Conservation (phyloP, 1,139 yeast genomes). For the Waltiozyma sp. region DNA sequence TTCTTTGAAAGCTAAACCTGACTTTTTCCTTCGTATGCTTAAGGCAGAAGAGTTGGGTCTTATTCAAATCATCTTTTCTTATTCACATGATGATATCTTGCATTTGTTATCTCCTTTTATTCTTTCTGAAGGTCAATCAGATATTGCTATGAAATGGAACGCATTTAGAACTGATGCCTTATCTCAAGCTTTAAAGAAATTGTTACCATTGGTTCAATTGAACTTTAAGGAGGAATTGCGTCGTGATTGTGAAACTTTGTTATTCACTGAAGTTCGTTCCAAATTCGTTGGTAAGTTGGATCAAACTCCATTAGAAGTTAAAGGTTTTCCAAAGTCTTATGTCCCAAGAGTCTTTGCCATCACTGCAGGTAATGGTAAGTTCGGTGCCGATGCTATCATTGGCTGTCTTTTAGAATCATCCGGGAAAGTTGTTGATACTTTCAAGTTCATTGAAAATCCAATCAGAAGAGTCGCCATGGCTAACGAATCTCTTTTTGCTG, state of each 20-base stretch:
- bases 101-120: conserved; percentile 19
- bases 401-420: conserved; percentile 71
- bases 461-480: conserved; percentile 30
- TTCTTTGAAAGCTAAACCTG: conserved; percentile 68
- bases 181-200: conserved; percentile 53
- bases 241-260: conserved; percentile 61
- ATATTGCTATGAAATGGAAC: conserved; percentile 76
- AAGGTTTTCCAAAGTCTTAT: conserved; percentile 64
- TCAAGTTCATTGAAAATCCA: conserved; percentile 71
- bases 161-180: conserved; percentile 59
- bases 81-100: conserved; percentile 45
- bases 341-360: conserved; percentile 75
- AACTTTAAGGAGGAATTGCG: conserved; percentile 80
- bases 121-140: conserved; percentile 71
- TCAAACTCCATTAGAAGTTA: conserved; percentile 87
- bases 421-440: conserved; percentile 66
- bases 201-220: conserved; percentile 57
- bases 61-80: conserved; percentile 34
- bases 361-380: conserved; percentile 80
- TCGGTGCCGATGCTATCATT: conserved; percentile 72
- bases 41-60: conserved; percentile 73
- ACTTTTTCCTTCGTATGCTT: conserved; percentile 75
- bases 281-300: conserved; percentile 62
- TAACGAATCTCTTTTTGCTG: conserved; percentile 33
- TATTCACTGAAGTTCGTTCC: conserved; percentile 61